Percentiles rank a stretch among this genome's conserved stretches.
Conservation (phyloP, 768 basidiomycete genomes). For the Hemileccinum rubropunctum region DNA sequence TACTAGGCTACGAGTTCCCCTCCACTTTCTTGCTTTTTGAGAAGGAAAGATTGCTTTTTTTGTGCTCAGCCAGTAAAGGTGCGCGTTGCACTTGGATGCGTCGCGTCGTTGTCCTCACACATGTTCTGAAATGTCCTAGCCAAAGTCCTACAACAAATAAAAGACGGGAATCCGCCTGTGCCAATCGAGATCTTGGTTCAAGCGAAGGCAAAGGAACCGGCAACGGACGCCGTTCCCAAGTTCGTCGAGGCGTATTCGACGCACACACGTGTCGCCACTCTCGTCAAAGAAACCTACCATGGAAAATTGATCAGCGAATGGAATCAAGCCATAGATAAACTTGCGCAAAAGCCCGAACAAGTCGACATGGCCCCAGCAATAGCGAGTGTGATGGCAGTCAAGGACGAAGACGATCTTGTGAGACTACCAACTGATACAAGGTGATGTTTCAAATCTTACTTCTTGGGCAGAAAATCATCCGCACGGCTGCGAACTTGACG, state of each 20-base stretch:
- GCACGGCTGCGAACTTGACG: conserved; percentile 73
- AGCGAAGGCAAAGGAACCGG: conserved; percentile 75
- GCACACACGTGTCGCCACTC: conserved; percentile 63
- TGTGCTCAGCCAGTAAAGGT: conserved; percentile 93
- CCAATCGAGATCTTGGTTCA: conserved; percentile 76
- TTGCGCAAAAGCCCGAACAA: conserved; percentile 62
- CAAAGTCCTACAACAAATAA: conserved; percentile 80
- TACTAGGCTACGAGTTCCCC: conserved; percentile 97
- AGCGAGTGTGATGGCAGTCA: conserved; percentile 77
- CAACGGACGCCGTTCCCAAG: conserved; percentile 70
- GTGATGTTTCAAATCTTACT: conserved; percentile 8
- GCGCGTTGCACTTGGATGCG: conserved; percentile 8
- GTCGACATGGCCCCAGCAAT: conserved; percentile 78
- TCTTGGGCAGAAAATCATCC: conserved; percentile 63
- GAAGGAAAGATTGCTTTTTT: conserved; percentile 69
- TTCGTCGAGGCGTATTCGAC: conserved; percentile 63
- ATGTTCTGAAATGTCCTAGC: conserved; percentile 45
- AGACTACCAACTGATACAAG: conserved; percentile 26
- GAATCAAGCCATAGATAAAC: conserved; percentile 59
- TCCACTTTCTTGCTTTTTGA: conserved; percentile 87
- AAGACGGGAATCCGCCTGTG: conserved; percentile 51
- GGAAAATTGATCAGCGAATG: conserved; percentile 90
- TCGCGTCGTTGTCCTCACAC: conserved; percentile 10
- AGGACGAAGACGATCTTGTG: conserved; percentile 91
- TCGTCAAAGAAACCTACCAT: conserved; percentile 78